Conservation (phyloP, 345 rosid genomes). For the Dovyalis caffra region DNA sequence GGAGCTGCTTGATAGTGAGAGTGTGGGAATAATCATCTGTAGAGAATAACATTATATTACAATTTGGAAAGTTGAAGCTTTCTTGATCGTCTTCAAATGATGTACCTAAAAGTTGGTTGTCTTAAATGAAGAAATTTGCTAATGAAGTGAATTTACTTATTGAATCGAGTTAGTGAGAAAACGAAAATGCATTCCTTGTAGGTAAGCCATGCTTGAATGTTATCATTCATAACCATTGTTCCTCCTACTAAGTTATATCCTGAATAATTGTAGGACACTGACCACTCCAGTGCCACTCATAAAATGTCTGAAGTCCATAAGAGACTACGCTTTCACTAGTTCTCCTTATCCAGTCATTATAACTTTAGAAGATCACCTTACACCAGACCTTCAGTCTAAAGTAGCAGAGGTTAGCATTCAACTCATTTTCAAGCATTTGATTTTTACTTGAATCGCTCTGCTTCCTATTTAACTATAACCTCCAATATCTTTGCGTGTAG, state of each 20-base stretch:
- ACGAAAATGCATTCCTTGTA: neutral
- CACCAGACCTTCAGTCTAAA: constrained; percentile 76
- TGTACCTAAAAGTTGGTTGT: neutral
- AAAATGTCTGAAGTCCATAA: constrained; percentile 70
- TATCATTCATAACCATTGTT: neutral
- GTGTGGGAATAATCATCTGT: neutral
- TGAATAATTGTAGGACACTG: constrained; percentile 55
- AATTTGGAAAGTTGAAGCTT: neutral
- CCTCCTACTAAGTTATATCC: neutral
- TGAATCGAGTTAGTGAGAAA: neutral
- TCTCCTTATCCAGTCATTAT: constrained; percentile 87
- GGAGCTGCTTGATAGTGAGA: neutral
- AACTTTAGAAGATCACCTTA: constrained; percentile 95
- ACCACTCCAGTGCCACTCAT: constrained; percentile 74
- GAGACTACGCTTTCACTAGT: constrained; percentile 64
- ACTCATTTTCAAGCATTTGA: neutral
- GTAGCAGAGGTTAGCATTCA: constrained; percentile 61
- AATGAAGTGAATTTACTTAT: neutral
- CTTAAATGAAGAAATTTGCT: no score
- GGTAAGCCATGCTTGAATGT: neutral
- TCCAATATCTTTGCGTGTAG: constrained; percentile 35
- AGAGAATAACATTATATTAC: neutral
- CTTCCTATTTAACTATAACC: neutral
- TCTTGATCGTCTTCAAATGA: neutral
- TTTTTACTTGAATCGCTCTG: constrained; percentile 6